These are phyloP conservation scores for Lippia alba DNA, from an alignment of 305 asterid species.

Conservation along the genomic window DNA sequence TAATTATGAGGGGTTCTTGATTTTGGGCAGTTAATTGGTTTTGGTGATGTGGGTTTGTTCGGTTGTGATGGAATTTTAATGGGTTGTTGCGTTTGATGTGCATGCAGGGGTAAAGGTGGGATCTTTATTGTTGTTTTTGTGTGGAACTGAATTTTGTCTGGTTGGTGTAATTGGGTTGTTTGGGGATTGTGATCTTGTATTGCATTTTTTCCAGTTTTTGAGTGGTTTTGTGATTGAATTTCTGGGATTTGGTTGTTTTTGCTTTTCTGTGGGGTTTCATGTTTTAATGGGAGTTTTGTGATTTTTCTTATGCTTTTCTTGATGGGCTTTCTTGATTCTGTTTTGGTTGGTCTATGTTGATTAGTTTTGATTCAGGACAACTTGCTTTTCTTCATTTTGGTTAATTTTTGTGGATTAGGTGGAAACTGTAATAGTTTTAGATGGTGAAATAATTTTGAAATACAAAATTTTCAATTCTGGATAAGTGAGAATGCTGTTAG, in stretches of 20 bases:
- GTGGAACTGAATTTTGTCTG: background rate
- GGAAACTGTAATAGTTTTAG: slow-evolving; percentile 12
- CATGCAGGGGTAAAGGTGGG: slow-evolving; percentile 1
- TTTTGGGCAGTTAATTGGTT: slow-evolving; percentile 14
- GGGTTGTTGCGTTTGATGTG: slow-evolving; percentile 5
- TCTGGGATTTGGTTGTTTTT: slow-evolving; percentile 6
- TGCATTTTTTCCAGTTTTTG: slow-evolving; percentile 17
- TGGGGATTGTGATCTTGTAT: slow-evolving; percentile 4
- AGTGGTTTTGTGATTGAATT: slow-evolving; percentile 5
- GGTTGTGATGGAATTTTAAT: slow-evolving; percentile 6
- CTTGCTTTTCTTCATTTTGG: slow-evolving; percentile 16
- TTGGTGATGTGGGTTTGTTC: slow-evolving; percentile 32
- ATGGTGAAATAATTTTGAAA: slow-evolving; percentile 2
- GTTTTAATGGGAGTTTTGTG: background rate
- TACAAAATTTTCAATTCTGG: background rate
- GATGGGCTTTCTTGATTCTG: slow-evolving; percentile 4
- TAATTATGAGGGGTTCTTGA: background rate
- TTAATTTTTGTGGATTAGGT: background rate
- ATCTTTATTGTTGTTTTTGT: slow-evolving; percentile 1
- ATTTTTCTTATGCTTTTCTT: background rate
- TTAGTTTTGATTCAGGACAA: background rate
- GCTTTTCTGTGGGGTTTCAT: background rate
- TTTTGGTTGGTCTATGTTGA: slow-evolving; percentile 1
- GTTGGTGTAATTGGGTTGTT: background rate
- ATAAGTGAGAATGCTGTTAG: slow-evolving; percentile 7